Conservation (phyloP, 495 filamentous ascomycete species). For the Rhizodiscina lignyota region DNA sequence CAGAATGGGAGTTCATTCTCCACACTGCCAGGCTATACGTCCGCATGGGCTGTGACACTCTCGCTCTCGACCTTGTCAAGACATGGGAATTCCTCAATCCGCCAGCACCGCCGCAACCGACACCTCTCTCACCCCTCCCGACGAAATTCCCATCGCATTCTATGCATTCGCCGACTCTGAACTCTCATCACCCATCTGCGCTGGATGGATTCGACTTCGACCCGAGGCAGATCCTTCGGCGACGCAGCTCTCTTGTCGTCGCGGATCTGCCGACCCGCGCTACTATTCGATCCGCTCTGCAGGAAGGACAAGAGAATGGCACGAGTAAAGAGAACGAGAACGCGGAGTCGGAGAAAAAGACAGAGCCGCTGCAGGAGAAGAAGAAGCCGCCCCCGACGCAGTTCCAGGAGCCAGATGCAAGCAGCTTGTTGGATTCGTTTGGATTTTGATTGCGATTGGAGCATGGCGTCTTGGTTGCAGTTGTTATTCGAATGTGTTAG, state of each 20-base stretch:
- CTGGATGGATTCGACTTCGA: conserved; percentile 26
- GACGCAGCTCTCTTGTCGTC: conserved; percentile 64
- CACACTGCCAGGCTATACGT: conserved; percentile 80
- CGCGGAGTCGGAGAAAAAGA: conserved; percentile 8
- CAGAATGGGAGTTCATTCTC: conserved; percentile 80
- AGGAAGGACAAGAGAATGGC: background rate
- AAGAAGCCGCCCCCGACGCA: conserved; percentile 53
- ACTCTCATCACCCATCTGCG: conserved; percentile 3
- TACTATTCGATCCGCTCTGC: conserved; percentile 2
- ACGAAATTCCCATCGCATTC: conserved; percentile 17
- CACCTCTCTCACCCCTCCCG: conserved; percentile 22
- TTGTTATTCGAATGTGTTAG: no score
- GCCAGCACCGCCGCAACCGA: conserved; percentile 6
- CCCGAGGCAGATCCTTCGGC: conserved; percentile 48
- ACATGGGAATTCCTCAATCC: conserved; percentile 31
- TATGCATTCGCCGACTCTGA: conserved; percentile 9
- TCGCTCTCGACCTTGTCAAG: conserved; percentile 58
- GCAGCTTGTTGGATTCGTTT: conserved; percentile 36
- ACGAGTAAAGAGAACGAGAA: conserved; percentile 1
- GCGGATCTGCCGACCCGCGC: conserved; percentile 48
- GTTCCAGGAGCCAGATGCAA: conserved; percentile 78
- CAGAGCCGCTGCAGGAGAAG: conserved; percentile 8
- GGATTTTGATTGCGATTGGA: conserved; percentile 16
- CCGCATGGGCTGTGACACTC: conserved; percentile 90
- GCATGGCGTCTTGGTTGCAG: no score